phyloP scores from a whole-genome alignment of 2,329 filamentous ascomycete species.

The Colletotrichum sidae region DNA sequence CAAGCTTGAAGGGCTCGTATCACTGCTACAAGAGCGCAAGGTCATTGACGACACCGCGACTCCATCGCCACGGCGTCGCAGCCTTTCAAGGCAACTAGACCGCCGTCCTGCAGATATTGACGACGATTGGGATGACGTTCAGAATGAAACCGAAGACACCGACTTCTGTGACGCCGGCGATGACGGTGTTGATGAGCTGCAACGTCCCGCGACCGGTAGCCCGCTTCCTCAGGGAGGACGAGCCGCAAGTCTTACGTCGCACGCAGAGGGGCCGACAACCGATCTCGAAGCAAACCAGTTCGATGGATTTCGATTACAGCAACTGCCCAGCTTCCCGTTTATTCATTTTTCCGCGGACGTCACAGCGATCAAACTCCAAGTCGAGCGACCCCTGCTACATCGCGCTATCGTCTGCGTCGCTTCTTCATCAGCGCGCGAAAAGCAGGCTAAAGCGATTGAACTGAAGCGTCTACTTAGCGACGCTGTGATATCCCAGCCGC shows the following conservation, averaged over 20 bases:
- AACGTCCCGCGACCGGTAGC: background rate
- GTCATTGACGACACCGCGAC: background rate
- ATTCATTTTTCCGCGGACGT: conserved; percentile 52
- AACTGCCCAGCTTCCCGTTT: conserved; percentile 57
- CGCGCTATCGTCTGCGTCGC: conserved; percentile 60
- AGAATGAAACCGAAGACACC: no score
- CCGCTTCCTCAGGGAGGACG: background rate
- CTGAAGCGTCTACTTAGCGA: conserved; percentile 47
- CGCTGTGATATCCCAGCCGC: background rate
- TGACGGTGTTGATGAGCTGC: no score
- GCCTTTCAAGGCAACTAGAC: accelerated
- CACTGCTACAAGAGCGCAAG: background rate
- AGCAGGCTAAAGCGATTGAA: conserved; percentile 53
- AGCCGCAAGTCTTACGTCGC: conserved; percentile 14
- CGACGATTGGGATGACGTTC: no score
- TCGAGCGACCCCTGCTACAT: conserved; percentile 61
- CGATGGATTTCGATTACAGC: conserved; percentile 52
- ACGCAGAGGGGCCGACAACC: conserved; percentile 44
- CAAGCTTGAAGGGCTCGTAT: background rate
- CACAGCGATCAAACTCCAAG: conserved; percentile 52
- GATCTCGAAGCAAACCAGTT: conserved; percentile 54
- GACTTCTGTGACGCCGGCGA: no score
- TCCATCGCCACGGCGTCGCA: background rate
- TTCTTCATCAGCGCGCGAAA: conserved; percentile 54
- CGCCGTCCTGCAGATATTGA: background rate